A percentile compares a stretch with the other conserved stretches of the same genome.
Conservation (phyloP, 164 flowering plant species). For the Nymphaea colorata region DNA sequence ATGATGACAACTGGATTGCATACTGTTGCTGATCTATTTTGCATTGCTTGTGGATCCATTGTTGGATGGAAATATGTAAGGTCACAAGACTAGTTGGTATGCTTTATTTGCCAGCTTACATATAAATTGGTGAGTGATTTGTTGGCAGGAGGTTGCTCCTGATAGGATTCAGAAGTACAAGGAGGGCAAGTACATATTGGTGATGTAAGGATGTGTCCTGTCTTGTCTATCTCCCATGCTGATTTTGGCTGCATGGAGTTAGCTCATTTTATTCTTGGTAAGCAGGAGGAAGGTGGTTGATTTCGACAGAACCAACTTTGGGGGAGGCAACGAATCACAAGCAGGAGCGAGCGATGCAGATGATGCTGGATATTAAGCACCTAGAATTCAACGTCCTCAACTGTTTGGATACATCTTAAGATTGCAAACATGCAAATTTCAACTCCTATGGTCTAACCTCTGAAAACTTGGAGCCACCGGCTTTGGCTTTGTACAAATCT, state of each 20-base stretch:
- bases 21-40: constrained; percentile 64
- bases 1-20: constrained; percentile 75
- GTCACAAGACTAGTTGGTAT: not conserved
- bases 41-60: constrained; percentile 61
- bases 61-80: constrained; percentile 92
- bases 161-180: constrained; percentile 50
- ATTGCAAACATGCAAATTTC: too few relatives aligned
- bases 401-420: not conserved
- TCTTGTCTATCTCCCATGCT: too few relatives aligned
- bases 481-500: too few relatives aligned
- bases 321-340: constrained; percentile 46
- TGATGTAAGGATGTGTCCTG: constrained; percentile 20
- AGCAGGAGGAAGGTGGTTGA: constrained; percentile 63
- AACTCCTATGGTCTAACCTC: too few relatives aligned
- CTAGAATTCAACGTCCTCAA: not conserved
- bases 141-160: constrained; percentile 35
- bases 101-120: too few relatives aligned
- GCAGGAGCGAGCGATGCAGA: constrained; percentile 68
- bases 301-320: constrained; percentile 64
- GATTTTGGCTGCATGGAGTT: not conserved
- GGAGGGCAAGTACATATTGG: constrained; percentile 58
- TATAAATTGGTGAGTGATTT: not conserved
- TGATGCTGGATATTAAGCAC: constrained; percentile 15
- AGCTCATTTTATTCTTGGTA: not conserved
- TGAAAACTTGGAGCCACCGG: too few relatives aligned